Evolutionary conservation across 257 asterid genomes (phyloP).

Genomic region (Nicotiana otophora): DNA sequence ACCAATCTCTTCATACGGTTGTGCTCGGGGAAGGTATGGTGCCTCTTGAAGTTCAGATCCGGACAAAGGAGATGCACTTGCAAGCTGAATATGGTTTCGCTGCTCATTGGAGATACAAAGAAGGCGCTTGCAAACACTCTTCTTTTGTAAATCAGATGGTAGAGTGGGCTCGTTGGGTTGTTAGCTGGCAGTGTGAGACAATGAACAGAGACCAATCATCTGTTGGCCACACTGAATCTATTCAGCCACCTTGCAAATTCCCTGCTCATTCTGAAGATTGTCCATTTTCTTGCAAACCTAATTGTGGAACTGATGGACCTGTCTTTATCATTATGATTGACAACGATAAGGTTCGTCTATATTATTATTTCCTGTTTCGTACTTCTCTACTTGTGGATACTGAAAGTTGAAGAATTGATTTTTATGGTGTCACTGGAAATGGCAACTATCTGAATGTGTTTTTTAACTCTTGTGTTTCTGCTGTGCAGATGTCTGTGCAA

Average conservation of each 20-base stretch:
- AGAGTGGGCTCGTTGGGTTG: constrained; percentile 99
- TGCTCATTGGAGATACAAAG: constrained; percentile 98
- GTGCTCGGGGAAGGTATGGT: constrained; percentile 63
- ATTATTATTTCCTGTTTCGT: neutral
- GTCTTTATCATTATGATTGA: constrained; percentile 74
- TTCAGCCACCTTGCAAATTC: constrained; percentile 67
- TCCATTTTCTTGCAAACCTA: constrained; percentile 68
- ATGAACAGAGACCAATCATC: constrained; percentile 54
- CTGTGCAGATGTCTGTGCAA: constrained; percentile 91
- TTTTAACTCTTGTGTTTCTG: neutral
- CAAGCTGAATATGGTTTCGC: constrained; percentile 99
- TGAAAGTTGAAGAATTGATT: neutral
- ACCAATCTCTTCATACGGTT: constrained; percentile 86
- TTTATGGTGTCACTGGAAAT: neutral
- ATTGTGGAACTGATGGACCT: constrained; percentile 69
- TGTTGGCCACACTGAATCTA: constrained; percentile 38
- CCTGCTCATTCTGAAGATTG: constrained; percentile 82
- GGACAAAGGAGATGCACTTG: constrained; percentile 94
- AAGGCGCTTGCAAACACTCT: constrained; percentile 72
- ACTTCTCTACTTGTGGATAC: neutral
- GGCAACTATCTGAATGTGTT: neutral
- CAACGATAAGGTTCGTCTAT: constrained; percentile 70
- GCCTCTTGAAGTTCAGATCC: constrained; percentile 93
- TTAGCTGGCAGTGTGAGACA: constrained; percentile 93
- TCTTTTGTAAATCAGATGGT: constrained; percentile 93